These are phyloP conservation scores for Hirsutella thompsonii DNA, from an alignment of 2,329 filamentous ascomycete species.

Conservation along the genomic window DNA sequence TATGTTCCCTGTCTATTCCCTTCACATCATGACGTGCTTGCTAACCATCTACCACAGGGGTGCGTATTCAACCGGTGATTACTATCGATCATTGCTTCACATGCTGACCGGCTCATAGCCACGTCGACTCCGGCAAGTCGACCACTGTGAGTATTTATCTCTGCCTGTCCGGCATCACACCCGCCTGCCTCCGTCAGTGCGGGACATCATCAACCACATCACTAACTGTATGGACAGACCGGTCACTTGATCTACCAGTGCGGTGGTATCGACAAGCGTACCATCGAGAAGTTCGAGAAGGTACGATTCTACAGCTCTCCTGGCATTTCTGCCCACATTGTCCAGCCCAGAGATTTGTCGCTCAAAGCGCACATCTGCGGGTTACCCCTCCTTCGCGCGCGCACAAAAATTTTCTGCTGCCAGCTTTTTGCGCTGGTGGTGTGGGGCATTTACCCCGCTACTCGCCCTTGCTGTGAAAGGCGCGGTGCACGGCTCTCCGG, in stretches of 20 bases:
- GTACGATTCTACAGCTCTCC: conserved; percentile 35
- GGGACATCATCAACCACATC: conserved; percentile 1
- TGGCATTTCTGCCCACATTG: not conserved
- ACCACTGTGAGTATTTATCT: conserved; percentile 62
- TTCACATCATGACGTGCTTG: not conserved
- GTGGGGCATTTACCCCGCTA: conserved; percentile 6
- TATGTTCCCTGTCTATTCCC: conserved; percentile 13
- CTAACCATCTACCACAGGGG: conserved; percentile 14
- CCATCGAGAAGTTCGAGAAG: conserved; percentile 99
- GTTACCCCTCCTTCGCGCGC: not conserved
- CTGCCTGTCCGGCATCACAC: conserved; percentile 6
- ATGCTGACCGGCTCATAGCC: conserved; percentile 34
- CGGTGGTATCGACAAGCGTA: conserved; percentile 99
- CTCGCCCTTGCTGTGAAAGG: not conserved
- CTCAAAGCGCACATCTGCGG: not conserved
- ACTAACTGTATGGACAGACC: conserved; percentile 26
- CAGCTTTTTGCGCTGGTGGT: not conserved
- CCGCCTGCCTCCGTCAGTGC: conserved; percentile 5
- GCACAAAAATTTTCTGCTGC: not conserved
- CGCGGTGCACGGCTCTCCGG: too few species aligned
- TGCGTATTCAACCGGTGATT: too few species aligned
- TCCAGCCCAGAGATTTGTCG: not conserved
- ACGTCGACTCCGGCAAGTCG: conserved; percentile 99
- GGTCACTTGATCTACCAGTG: conserved; percentile 99
- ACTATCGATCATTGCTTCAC: too few species aligned